Percentiles rank a stretch among this genome's conserved stretches.
Conservation (phyloP, 2,329 filamentous ascomycete genomes). For the Septoria linicola region DNA sequence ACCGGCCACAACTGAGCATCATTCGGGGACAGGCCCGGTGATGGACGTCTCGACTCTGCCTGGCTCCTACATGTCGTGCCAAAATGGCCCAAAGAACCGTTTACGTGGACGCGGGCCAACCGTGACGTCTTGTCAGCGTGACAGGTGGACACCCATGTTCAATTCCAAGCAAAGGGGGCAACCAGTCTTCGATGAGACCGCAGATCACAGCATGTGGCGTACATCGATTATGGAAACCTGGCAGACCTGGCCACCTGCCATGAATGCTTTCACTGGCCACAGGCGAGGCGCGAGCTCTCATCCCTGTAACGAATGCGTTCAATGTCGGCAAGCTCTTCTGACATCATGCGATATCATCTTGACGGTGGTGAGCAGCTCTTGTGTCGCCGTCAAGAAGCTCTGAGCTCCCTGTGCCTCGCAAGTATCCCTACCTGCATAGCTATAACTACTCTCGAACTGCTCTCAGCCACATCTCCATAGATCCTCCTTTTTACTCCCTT, state of each 20-base stretch:
- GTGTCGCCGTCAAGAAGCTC: constrained; percentile 12
- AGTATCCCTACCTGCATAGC: constrained; percentile 15
- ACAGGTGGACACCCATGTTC: constrained; percentile 5
- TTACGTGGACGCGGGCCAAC: not conserved
- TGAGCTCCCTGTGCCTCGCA: constrained; percentile 14
- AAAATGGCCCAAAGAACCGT: not conserved
- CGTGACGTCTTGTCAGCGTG: constrained; percentile 1
- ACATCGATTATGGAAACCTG: constrained; percentile 13
- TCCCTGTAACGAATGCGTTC: constrained; percentile 11
- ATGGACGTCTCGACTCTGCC: not conserved
- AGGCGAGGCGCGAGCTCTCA: constrained; percentile 18
- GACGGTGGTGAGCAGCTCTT: constrained; percentile 12
- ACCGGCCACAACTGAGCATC: too few species aligned
- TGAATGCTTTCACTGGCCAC: constrained; percentile 12
- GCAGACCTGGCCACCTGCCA: constrained; percentile 14
- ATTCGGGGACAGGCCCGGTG: too few species aligned
- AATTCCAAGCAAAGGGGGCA: constrained; percentile 1
- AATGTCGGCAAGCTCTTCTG: constrained; percentile 17
- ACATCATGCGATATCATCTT: constrained; percentile 19
- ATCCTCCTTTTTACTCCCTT: constrained; percentile 21
- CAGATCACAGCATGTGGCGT: constrained; percentile 18
- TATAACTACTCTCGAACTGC: constrained; percentile 22
- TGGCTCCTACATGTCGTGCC: not conserved
- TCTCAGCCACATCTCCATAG: constrained; percentile 25
- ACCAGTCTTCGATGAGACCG: constrained; percentile 12